Evolutionary conservation across 805 yeast genomes (phyloP).

Genomic region (Scheffersomyces stipitis): DNA sequence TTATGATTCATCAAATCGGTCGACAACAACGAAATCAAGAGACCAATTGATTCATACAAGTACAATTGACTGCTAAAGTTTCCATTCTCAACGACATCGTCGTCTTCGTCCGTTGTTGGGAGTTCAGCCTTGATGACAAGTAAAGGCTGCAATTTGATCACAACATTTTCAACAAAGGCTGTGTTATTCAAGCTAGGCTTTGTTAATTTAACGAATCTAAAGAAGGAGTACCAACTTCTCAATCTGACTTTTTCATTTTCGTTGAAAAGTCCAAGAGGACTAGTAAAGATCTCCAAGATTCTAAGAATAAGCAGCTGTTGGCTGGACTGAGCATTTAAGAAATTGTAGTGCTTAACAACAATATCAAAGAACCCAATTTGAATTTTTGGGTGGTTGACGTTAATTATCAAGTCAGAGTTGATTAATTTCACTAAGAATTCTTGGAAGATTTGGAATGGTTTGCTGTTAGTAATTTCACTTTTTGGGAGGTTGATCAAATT

Average conservation of each 20-base stretch:
- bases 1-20: slow-evolving; percentile 24
- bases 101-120: slow-evolving; percentile 56
- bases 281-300: slow-evolving; percentile 74
- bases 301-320: slow-evolving; percentile 54
- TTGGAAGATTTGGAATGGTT: slow-evolving; percentile 62
- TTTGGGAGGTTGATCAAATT: slow-evolving; percentile 73
- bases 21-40: slow-evolving; percentile 54
- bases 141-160: slow-evolving; percentile 61
- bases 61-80: slow-evolving; percentile 77
- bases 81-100: slow-evolving; percentile 46
- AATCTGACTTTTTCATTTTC: slow-evolving; percentile 68
- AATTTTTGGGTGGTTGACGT: slow-evolving; percentile 73
- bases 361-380: slow-evolving; percentile 84
- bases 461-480: slow-evolving; percentile 60
- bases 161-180: slow-evolving; percentile 50
- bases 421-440: slow-evolving; percentile 60
- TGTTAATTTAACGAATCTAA: slow-evolving; percentile 75
- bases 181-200: slow-evolving; percentile 58
- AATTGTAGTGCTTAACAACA: slow-evolving; percentile 72
- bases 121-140: slow-evolving; percentile 62
- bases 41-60: slow-evolving; percentile 83
- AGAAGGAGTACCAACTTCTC: slow-evolving; percentile 89
- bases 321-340: slow-evolving; percentile 42
- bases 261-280: slow-evolving; percentile 81
- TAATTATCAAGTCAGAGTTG: slow-evolving; percentile 43